These are phyloP conservation scores for Arthrobotrys pseudoclavata DNA, from an alignment of 2,329 filamentous ascomycete genomes.

Conservation along the genomic window DNA sequence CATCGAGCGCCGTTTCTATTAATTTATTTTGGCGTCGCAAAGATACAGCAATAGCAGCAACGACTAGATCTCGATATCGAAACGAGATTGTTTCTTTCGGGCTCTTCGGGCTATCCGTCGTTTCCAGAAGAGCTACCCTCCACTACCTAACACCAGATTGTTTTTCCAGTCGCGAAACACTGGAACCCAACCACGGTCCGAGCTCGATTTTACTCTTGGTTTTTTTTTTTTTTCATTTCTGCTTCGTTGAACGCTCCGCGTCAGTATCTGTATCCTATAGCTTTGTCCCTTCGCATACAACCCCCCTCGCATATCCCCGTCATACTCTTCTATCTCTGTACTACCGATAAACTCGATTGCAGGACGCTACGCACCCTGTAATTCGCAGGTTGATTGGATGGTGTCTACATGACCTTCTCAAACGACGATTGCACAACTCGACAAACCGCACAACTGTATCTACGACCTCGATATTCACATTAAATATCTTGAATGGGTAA, in stretches of 20 bases:
- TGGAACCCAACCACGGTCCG: conserved; percentile 10
- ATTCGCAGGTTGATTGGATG: conserved; percentile 49
- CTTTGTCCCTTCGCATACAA: conserved; percentile 15
- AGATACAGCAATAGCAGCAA: conserved; percentile 19
- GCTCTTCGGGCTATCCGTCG: conserved; percentile 15
- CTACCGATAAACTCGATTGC: conserved; percentile 52
- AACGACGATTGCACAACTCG: conserved; percentile 56
- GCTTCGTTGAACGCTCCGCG: conserved; percentile 35
- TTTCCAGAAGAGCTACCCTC: conserved; percentile 35
- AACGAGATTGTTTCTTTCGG: conserved; percentile 23
- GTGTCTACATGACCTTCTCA: conserved; percentile 37
- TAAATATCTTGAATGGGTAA: conserved; percentile 54
- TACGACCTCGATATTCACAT: conserved; percentile 41
- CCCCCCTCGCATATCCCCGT: conserved; percentile 49
- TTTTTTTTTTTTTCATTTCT: conserved; percentile 21
- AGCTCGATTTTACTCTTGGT: conserved; percentile 25
- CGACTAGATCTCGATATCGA: conserved; percentile 41
- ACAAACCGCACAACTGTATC: conserved; percentile 37
- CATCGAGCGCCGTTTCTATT: conserved; percentile 38
- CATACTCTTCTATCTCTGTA: conserved; percentile 50
- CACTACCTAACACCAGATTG: conserved; percentile 21
- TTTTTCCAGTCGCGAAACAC: conserved; percentile 42
- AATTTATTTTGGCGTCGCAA: conserved; percentile 41
- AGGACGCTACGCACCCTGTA: conserved; percentile 48
- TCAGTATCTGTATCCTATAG: conserved; percentile 31